A percentile compares a stretch with the other conserved stretches of the same genome.
phyloP scores from a whole-genome alignment of 2,329 filamentous ascomycete genomes.

The Botrytis medusae region DNA sequence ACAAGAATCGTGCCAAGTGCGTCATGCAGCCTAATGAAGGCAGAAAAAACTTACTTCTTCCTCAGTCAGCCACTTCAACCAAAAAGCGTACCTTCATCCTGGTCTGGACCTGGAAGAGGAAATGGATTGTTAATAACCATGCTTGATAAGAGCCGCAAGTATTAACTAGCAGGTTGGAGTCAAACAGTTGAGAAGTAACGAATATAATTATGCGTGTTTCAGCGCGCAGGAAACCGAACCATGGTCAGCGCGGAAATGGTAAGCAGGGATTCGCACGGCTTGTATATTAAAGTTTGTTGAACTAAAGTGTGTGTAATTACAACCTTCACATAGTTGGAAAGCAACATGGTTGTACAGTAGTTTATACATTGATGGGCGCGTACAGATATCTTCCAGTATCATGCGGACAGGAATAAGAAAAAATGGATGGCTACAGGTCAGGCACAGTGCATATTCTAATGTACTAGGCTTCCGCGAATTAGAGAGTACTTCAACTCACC shows the following conservation, averaged over 20 bases:
- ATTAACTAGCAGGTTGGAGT: neutral
- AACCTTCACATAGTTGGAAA: neutral
- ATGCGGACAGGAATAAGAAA: neutral
- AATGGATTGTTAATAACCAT: conserved; percentile 1
- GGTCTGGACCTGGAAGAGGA: conserved; percentile 4
- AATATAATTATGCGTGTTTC: conserved; percentile 5
- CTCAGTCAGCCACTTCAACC: conserved; percentile 21
- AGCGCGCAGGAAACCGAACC: conserved; percentile 6
- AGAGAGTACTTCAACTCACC: neutral
- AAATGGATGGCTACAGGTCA: neutral
- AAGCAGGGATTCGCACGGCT: conserved; percentile 11
- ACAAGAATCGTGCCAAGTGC: conserved; percentile 14
- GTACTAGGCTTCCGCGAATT: neutral
- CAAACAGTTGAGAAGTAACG: neutral
- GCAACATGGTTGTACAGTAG: neutral
- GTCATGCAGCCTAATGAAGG: conserved; percentile 3
- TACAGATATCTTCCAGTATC: neutral
- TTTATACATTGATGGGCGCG: neutral
- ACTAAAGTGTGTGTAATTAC: conserved; percentile 17
- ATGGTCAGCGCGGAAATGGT: conserved; percentile 17
- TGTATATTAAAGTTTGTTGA: conserved; percentile 19
- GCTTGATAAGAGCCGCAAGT: conserved; percentile 11
- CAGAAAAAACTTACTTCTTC: conserved; percentile 5
- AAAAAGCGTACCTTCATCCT: neutral
- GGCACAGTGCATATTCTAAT: neutral